phyloP scores from a whole-genome alignment of 1,139 yeast genomes.

The Saccharomyces hybrid region DNA sequence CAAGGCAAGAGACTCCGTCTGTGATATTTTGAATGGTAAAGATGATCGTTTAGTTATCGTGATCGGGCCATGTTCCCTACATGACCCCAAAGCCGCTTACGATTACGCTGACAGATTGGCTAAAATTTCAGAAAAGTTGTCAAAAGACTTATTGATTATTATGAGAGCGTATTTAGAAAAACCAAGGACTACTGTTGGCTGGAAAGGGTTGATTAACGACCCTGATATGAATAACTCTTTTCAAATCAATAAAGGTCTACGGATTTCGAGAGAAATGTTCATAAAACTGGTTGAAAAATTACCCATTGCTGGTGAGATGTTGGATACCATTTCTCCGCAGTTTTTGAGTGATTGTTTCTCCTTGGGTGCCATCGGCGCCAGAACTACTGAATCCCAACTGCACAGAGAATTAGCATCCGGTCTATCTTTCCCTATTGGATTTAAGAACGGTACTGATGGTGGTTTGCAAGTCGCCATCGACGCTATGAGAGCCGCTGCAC shows the following conservation, averaged over 20 bases:
- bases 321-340: slow-evolving; percentile 94
- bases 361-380: slow-evolving; percentile 94
- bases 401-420: slow-evolving; percentile 96
- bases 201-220: slow-evolving; percentile 97
- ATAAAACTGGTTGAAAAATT: slow-evolving; percentile 69
- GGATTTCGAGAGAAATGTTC: slow-evolving; percentile 81
- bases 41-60: slow-evolving; percentile 78
- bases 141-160: slow-evolving; percentile 71
- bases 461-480: slow-evolving; percentile 85
- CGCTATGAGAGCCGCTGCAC: slow-evolving; percentile 86
- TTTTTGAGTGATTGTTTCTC: slow-evolving; percentile 83
- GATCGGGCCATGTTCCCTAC: slow-evolving; percentile 95
- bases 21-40: slow-evolving; percentile 59
- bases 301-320: slow-evolving; percentile 96
- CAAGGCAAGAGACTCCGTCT: slow-evolving; percentile 70
- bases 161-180: slow-evolving; percentile 98
- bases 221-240: slow-evolving; percentile 93
- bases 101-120: slow-evolving; percentile 72
- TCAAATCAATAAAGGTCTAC: slow-evolving; percentile 88
- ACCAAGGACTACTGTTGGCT: slow-evolving; percentile 97
- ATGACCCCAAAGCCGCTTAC: slow-evolving; percentile 85
- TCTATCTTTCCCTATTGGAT: slow-evolving; percentile 91
- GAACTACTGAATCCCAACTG: slow-evolving; percentile 94
- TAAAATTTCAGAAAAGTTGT: slow-evolving; percentile 51
- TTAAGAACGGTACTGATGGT: slow-evolving; percentile 97